A percentile compares a stretch with the other conserved stretches of the same genome.
Conservation (phyloP, 75 land plant genomes). For the Picea glauca region DNA sequence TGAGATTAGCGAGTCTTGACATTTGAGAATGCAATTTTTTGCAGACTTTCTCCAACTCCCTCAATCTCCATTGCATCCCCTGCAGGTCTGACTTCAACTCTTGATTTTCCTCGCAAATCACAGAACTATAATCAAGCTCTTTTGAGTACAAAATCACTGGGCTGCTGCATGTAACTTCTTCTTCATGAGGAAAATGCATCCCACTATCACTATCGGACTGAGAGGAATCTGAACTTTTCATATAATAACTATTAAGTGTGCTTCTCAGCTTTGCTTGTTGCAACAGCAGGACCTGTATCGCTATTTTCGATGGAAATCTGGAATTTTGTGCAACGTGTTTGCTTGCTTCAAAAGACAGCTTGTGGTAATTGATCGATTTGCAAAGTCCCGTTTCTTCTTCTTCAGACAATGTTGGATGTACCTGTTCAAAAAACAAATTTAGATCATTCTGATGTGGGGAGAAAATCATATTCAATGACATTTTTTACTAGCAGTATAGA, state of each 20-base stretch:
- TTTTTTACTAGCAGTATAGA: not conserved
- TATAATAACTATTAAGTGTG: conserved; percentile 14
- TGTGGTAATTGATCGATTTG: conserved; percentile 54
- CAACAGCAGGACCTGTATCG: conserved; percentile 45
- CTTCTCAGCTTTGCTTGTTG: conserved; percentile 63
- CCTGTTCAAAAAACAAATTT: conserved; percentile 31
- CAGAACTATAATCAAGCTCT: conserved; percentile 19
- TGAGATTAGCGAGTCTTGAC: conserved; percentile 50
- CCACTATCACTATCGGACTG: not conserved
- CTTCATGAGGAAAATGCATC: not conserved
- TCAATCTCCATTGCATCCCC: conserved; percentile 71
- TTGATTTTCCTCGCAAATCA: conserved; percentile 37
- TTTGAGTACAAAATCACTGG: conserved; percentile 35
- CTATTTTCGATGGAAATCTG: conserved; percentile 61
- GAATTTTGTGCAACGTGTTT: conserved; percentile 59
- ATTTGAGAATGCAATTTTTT: conserved; percentile 58
- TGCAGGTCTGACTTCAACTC: conserved; percentile 46
- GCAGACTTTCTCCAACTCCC: conserved; percentile 74
- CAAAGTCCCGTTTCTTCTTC: conserved; percentile 63
- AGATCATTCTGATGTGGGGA: not conserved
- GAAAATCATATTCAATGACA: not conserved
- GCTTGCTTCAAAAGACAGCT: conserved; percentile 69
- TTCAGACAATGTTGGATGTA: conserved; percentile 61
- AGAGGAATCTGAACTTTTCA: not conserved
- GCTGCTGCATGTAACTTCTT: not conserved